Conservation (phyloP, 768 basidiomycete species). For the Mycena chlorophos region DNA sequence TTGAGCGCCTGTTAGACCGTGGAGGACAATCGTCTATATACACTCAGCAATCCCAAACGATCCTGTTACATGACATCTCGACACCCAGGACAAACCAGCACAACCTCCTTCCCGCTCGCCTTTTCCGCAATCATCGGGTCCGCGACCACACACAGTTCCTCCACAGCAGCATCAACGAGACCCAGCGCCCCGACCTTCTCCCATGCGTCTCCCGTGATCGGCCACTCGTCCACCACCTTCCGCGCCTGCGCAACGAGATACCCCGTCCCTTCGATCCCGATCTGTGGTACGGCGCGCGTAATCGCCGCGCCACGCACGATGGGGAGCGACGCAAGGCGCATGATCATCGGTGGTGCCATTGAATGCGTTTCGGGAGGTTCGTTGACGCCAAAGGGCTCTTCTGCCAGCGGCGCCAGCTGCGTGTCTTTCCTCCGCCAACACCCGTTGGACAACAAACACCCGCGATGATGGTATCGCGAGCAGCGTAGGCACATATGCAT, state of each 20-base stretch:
- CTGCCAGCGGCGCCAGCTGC: not conserved
- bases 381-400: not conserved
- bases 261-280: constrained; percentile 10
- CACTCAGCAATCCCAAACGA: too few species aligned
- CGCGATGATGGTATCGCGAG: constrained; percentile 10
- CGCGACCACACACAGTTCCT: not conserved
- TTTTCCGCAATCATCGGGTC: not conserved
- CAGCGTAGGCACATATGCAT: constrained; percentile 18
- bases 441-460: constrained; percentile 5
- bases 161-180: not conserved
- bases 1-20: too few species aligned
- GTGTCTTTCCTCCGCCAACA: constrained; percentile 2
- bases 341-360: not conserved
- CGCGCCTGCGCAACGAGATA: constrained; percentile 2
- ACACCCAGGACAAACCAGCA: constrained; percentile 14
- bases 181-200: constrained; percentile 1
- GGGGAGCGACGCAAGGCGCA: constrained; percentile 13
- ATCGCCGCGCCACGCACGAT: constrained; percentile 18
- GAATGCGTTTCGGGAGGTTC: not conserved
- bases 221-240: not conserved
- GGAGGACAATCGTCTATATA: too few species aligned
- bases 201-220: not conserved
- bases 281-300: not conserved
- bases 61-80: constrained; percentile 5
- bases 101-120: constrained; percentile 2